Evolutionary conservation across 768 basidiomycete genomes (phyloP), one percentile per base, ranked within the genome.

Genomic region (Cystobasidium tubakii): DNA sequence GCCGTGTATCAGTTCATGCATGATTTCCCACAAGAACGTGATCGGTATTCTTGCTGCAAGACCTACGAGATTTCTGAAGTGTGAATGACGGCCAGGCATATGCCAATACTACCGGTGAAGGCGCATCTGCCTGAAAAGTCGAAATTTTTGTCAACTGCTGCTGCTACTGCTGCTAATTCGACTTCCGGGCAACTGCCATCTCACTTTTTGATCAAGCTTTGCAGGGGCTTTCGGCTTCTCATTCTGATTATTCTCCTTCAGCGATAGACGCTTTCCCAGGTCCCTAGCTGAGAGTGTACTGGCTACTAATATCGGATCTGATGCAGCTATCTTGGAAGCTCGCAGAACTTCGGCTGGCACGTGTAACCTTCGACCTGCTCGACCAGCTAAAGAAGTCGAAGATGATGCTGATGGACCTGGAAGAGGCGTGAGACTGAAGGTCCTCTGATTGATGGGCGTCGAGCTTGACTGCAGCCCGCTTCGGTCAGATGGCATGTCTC

Each of bases 71-170:
- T 25, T 67, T 66, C 15, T 55, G 69, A 10, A 67, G 66, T 25
- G 74, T 55, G 23, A 75, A 75, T 19, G 74, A 71, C 21, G 74
- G 74, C 74, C 74, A 75, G 9, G 74, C 74, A 27, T 62, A 53
- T 12, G 42, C 62, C 46, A 75, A 15, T 21, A 66, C 27, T 42
- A 75, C 66, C 39, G 50, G 42, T 21, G 54, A 67, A 19, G 27
- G 42, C 23, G 42, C 27, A 13, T 44, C 63, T 65, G 34, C 34
- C 63, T 65, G 36, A 2, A 39, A 23, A 4, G 10, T 3, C 3
- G n/a, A 13, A n/a, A 3, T 17, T 13, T 3, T 13, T 44, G 23
- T 65, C 63, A 39, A 9, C 23, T 65, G 34, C 29, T 31, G 36
- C 29, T 25, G n/a, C 27, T 31, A n/a, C 7, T 6, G 15, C 15